Conservation (phyloP, 1,139 yeast genomes). For the Yamadazyma mexicana region DNA sequence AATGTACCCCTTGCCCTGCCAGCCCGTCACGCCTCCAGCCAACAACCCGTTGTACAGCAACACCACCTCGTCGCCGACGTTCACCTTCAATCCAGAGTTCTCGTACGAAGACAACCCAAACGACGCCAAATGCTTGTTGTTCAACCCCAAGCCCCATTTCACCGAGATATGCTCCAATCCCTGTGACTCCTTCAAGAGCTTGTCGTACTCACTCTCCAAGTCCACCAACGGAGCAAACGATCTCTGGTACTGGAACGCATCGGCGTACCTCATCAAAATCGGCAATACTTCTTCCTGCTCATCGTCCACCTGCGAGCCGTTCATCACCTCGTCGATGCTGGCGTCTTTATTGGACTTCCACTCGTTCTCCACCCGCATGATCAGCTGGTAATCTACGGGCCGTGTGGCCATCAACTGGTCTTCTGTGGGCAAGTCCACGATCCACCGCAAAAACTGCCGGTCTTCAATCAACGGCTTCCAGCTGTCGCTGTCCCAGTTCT, state of each 20-base stretch:
- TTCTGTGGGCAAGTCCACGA: constrained; percentile 66
- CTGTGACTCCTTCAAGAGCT: constrained; percentile 72
- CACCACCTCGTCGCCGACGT: constrained; percentile 82
- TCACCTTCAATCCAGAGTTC: constrained; percentile 65
- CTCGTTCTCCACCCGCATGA: constrained; percentile 70
- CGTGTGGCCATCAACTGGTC: constrained; percentile 59
- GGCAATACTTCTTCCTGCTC: constrained; percentile 57
- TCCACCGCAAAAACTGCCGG: constrained; percentile 78
- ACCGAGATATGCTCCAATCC: constrained; percentile 74
- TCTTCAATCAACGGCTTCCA: constrained; percentile 90
- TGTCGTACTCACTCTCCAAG: constrained; percentile 79
- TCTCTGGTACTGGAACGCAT: constrained; percentile 84
- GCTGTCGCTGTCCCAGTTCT: constrained; percentile 80
- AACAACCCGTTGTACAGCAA: constrained; percentile 57
- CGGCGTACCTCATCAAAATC: constrained; percentile 72
- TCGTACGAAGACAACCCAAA: constrained; percentile 71
- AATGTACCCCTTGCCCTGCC: constrained; percentile 77
- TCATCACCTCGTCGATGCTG: constrained; percentile 53
- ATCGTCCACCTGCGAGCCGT: constrained; percentile 19
- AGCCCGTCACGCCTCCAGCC: constrained; percentile 34
- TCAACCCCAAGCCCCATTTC: constrained; percentile 71
- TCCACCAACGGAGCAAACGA: constrained; percentile 83
- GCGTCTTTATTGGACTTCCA: constrained; percentile 78
- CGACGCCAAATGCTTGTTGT: constrained; percentile 66
- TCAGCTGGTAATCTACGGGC: constrained; percentile 62